These are phyloP conservation scores for Venturia carpophila DNA, from an alignment of 2,329 filamentous ascomycete species.

Conservation along the genomic window DNA sequence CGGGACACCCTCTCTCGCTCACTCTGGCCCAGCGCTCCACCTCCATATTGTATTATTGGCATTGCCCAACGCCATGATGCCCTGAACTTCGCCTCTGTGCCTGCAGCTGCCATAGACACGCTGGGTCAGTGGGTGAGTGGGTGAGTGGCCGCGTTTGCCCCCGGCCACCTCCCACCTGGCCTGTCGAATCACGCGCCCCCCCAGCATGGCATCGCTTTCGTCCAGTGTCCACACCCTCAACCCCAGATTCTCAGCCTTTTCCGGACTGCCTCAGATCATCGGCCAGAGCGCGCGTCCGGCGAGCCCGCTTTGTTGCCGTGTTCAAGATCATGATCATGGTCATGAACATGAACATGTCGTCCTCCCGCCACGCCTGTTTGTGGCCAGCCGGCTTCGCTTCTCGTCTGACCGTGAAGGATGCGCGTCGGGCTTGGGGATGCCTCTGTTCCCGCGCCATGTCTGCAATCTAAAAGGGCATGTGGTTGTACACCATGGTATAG, in stretches of 20 bases:
- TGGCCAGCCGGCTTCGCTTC: not conserved
- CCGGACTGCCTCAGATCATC: not conserved
- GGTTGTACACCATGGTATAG: not conserved
- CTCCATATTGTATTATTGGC: too few species aligned
- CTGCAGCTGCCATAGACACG: slow-evolving; percentile 1
- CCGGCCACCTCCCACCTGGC: not conserved
- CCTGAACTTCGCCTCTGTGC: not conserved
- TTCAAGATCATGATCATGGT: too few species aligned
- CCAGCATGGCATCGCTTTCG: not conserved
- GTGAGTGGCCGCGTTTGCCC: not conserved
- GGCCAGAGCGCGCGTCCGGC: not conserved
- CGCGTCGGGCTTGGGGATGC: not conserved
- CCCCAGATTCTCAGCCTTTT: too few species aligned
- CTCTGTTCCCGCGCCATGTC: slow-evolving; percentile 4
- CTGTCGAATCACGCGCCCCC: not conserved
- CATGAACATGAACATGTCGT: not conserved
- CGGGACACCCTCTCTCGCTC: too few species aligned
- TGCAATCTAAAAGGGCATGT: not conserved
- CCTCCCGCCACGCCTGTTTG: not conserved
- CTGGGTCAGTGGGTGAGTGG: too few species aligned
- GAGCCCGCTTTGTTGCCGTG: not conserved
- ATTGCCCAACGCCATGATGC: too few species aligned
- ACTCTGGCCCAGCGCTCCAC: too few species aligned
- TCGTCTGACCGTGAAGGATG: not conserved
- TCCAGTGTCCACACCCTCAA: not conserved